These are phyloP conservation scores for Metroxylon sagu DNA, from an alignment of 176 grass and related monocot genomes.

Conservation along the genomic window DNA sequence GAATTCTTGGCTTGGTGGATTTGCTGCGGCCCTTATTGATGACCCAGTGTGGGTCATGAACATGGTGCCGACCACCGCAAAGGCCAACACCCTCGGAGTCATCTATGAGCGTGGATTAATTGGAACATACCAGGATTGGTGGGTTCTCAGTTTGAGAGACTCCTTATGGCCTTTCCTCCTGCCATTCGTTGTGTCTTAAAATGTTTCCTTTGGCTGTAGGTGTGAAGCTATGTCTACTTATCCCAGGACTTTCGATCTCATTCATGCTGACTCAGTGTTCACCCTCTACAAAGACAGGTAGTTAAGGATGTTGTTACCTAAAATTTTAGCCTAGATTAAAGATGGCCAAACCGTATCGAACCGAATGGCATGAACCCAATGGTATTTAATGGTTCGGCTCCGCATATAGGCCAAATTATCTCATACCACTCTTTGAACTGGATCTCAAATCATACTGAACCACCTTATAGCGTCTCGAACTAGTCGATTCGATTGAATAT, in stretches of 20 bases:
- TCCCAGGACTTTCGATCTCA: constrained; percentile 29
- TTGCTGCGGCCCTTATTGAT: constrained; percentile 5
- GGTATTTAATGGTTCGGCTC: no score
- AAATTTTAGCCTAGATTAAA: no score
- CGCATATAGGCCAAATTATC: not conserved
- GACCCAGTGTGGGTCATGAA: constrained; percentile 33
- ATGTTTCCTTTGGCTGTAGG: constrained; percentile 13
- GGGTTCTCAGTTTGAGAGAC: not conserved
- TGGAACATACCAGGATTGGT: constrained; percentile 36
- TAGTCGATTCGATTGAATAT: no score
- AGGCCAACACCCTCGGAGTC: constrained; percentile 13
- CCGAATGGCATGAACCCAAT: no score
- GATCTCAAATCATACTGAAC: not conserved
- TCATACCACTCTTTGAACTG: not conserved
- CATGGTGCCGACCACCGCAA: not conserved
- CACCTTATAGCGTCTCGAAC: no score
- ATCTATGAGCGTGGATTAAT: constrained; percentile 31
- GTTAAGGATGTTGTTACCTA: no score
- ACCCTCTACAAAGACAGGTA: constrained; percentile 24
- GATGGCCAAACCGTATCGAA: no score
- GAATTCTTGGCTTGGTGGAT: constrained; percentile 19
- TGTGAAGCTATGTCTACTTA: constrained; percentile 26
- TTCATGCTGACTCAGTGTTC: constrained; percentile 19
- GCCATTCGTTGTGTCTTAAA: not conserved
- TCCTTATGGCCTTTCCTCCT: no score